Evolutionary conservation across 495 filamentous ascomycete species (phyloP).

Genomic region (Lasiosphaeriaceae sp.): DNA sequence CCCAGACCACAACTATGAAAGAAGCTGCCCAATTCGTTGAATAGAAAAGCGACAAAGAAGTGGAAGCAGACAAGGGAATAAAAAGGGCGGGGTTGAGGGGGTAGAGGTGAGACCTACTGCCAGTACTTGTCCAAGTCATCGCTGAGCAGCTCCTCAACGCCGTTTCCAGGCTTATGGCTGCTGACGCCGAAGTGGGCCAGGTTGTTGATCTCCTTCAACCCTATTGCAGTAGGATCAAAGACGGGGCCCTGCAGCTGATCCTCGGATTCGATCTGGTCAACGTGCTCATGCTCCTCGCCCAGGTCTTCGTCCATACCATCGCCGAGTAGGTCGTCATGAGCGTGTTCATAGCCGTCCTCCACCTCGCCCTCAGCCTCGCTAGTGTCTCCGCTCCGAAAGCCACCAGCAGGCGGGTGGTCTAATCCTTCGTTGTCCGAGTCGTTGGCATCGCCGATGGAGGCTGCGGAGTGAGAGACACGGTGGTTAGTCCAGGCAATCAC

Average conservation of each 20-base stretch:
- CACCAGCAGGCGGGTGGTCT: not conserved
- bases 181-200: slow-evolving; percentile 91
- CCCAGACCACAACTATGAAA: not conserved
- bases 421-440: slow-evolving; percentile 20
- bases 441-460: slow-evolving; percentile 1
- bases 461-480: not conserved
- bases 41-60: no score
- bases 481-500: slow-evolving; percentile 22
- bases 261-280: slow-evolving; percentile 25
- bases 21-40: no score
- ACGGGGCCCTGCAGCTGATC: slow-evolving; percentile 17
- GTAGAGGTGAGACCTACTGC: slow-evolving; percentile 55
- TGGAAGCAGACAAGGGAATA: no score
- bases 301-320: slow-evolving; percentile 26
- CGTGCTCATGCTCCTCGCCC: slow-evolving; percentile 18
- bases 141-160: slow-evolving; percentile 76
- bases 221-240: slow-evolving; percentile 45
- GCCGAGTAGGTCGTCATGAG: slow-evolving; percentile 20
- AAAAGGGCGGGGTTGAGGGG: not conserved
- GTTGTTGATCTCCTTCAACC: slow-evolving; percentile 87
- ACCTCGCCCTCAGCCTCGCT: slow-evolving; percentile 15
- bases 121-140: slow-evolving; percentile 80
- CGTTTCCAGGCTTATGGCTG: slow-evolving; percentile 87
- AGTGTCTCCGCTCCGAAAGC: not conserved
- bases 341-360: slow-evolving; percentile 4